phyloP scores from a whole-genome alignment of 2,329 filamentous ascomycete genomes.

The Microsporum ferrugineum region DNA sequence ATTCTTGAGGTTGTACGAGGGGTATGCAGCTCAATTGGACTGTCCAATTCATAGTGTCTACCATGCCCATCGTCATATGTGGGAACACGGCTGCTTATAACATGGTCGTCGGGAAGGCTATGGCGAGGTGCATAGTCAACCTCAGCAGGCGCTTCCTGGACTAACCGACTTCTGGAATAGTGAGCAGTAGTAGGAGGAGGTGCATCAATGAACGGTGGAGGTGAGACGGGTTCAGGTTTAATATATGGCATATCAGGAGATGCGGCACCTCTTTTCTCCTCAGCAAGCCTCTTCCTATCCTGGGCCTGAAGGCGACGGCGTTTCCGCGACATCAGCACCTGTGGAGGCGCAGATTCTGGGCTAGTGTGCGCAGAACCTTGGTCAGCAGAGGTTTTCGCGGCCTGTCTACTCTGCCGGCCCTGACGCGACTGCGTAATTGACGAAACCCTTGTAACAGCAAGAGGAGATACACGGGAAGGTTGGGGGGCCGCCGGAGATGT shows the following conservation, averaged over 20 bases:
- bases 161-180: slow-evolving; percentile 4
- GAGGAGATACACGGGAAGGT: slow-evolving; percentile 55
- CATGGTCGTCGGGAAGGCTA: slow-evolving; percentile 26
- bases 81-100: slow-evolving; percentile 20
- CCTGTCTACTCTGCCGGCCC: slow-evolving; percentile 30
- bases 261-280: slow-evolving; percentile 18
- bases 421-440: slow-evolving; percentile 46
- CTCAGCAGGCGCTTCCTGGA: slow-evolving; percentile 26
- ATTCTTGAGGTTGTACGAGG: slow-evolving; percentile 32
- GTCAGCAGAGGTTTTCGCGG: slow-evolving; percentile 20
- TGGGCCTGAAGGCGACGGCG: slow-evolving; percentile 37
- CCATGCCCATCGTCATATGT: slow-evolving; percentile 29
- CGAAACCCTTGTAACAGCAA: slow-evolving; percentile 43
- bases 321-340: slow-evolving; percentile 40
- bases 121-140: slow-evolving; percentile 38
- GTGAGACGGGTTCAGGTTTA: slow-evolving; percentile 53
- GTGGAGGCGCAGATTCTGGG: slow-evolving; percentile 29
- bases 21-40: slow-evolving; percentile 24
- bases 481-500: slow-evolving; percentile 63
- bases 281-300: slow-evolving; percentile 19
- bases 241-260: slow-evolving; percentile 42
- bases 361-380: slow-evolving; percentile 32
- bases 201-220: slow-evolving; percentile 43
- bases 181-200: slow-evolving; percentile 11
- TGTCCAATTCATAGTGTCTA: slow-evolving; percentile 18